Conservation (phyloP, 2,329 filamentous ascomycete genomes). For the Akanthomyces dipterigenus region DNA sequence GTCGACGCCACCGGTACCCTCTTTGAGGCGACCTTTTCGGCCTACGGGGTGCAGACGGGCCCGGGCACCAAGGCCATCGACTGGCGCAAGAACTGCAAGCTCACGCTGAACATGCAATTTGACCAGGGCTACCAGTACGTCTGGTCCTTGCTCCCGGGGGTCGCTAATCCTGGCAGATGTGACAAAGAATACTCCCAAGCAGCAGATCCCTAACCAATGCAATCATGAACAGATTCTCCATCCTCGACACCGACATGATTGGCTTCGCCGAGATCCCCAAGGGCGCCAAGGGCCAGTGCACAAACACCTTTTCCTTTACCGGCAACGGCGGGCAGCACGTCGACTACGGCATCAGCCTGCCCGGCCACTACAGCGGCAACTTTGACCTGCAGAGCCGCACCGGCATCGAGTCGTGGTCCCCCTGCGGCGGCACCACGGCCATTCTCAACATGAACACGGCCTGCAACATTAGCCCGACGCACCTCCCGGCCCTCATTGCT, state of each 20-base stretch:
- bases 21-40: slow-evolving; percentile 22
- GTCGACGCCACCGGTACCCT: slow-evolving; percentile 19
- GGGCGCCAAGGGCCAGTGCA: slow-evolving; percentile 18
- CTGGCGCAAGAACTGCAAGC: slow-evolving; percentile 23
- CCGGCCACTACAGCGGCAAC: slow-evolving; percentile 17
- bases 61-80: slow-evolving; percentile 17
- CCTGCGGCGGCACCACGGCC: slow-evolving; percentile 21
- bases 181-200: too few species aligned
- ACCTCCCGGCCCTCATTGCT: slow-evolving; percentile 19
- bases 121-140: slow-evolving; percentile 20
- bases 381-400: slow-evolving; percentile 18
- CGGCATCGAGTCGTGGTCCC: slow-evolving; percentile 19
- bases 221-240: slow-evolving; percentile 18
- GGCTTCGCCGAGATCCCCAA: slow-evolving; percentile 21
- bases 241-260: slow-evolving; percentile 21
- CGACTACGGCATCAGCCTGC: slow-evolving; percentile 15
- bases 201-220: too few species aligned
- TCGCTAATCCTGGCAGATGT: too few species aligned
- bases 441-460: slow-evolving; percentile 25
- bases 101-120: slow-evolving; percentile 21
- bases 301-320: slow-evolving; percentile 22
- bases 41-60: slow-evolving; percentile 20
- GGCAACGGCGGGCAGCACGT: slow-evolving; percentile 18
- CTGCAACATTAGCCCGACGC: slow-evolving; percentile 19
- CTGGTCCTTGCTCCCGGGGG: too few species aligned